A percentile compares a stretch with the other conserved stretches of the same genome.
These are phyloP conservation scores for Chernovozyma sophiae-reginae DNA, from an alignment of 1,139 yeast species.

Conservation along the genomic window DNA sequence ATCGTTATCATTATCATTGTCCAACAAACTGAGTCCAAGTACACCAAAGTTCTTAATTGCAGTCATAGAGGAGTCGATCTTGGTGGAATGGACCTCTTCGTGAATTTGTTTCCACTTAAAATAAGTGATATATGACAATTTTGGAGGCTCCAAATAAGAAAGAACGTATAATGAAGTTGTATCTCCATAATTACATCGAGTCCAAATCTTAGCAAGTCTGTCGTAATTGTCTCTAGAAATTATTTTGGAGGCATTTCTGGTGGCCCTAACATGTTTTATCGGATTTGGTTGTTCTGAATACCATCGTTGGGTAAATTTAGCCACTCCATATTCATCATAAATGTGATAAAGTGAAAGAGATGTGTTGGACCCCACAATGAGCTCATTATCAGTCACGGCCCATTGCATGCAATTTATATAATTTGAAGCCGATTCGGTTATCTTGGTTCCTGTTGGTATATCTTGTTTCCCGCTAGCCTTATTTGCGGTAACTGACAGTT, in stretches of 20 bases:
- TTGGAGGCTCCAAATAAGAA: slow-evolving; percentile 61
- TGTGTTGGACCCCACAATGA: slow-evolving; percentile 57
- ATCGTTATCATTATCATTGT: slow-evolving; percentile 30
- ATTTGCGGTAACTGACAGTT: background rate
- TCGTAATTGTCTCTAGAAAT: slow-evolving; percentile 61
- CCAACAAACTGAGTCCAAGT: slow-evolving; percentile 30
- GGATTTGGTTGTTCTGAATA: slow-evolving; percentile 51
- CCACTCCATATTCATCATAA: slow-evolving; percentile 41
- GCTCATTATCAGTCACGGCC: slow-evolving; percentile 57
- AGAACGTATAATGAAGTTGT: slow-evolving; percentile 68
- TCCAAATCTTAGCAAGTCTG: slow-evolving; percentile 72
- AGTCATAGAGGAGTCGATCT: slow-evolving; percentile 31
- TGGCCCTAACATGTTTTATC: slow-evolving; percentile 49
- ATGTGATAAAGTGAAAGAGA: slow-evolving; percentile 53
- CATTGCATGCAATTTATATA: slow-evolving; percentile 55
- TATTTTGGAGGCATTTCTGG: slow-evolving; percentile 63
- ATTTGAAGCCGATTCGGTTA: background rate
- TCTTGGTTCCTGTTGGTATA: background rate
- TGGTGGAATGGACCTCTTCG: slow-evolving; percentile 1
- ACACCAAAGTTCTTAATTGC: slow-evolving; percentile 37
- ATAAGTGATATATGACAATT: slow-evolving; percentile 43
- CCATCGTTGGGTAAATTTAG: slow-evolving; percentile 47
- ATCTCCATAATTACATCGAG: slow-evolving; percentile 64
- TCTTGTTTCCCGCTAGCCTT: background rate
- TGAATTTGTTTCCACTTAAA: slow-evolving; percentile 47